These are phyloP conservation scores for Diplodia sapinea DNA, from an alignment of 2,329 filamentous ascomycete genomes.

Conservation along the genomic window DNA sequence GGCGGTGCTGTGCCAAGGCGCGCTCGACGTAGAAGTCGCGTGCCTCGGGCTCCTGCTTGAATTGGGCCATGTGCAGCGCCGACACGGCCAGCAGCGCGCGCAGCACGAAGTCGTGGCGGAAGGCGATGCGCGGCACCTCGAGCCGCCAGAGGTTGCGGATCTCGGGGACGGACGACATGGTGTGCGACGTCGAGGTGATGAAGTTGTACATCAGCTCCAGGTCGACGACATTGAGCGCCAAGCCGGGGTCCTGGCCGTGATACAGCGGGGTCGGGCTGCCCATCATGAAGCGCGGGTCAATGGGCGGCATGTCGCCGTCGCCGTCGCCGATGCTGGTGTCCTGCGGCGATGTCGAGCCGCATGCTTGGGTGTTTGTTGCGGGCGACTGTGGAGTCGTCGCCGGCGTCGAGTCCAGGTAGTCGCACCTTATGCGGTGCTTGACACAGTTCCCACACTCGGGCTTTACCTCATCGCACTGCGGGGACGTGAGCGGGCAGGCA, in stretches of 20 bases:
- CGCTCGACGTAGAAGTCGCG: conserved; percentile 15
- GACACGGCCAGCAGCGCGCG: conserved; percentile 53
- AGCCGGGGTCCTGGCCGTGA: neutral
- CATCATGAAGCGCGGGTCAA: conserved; percentile 34
- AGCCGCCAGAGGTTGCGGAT: conserved; percentile 36
- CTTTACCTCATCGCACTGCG: conserved; percentile 42
- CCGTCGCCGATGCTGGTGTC: neutral
- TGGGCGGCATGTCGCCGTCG: conserved; percentile 22
- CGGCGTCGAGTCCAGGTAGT: conserved; percentile 32
- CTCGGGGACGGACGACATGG: conserved; percentile 35
- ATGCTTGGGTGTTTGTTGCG: neutral
- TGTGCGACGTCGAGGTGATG: conserved; percentile 40
- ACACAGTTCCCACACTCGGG: conserved; percentile 42
- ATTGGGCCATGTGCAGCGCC: conserved; percentile 52
- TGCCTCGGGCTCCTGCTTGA: conserved; percentile 33
- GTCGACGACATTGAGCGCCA: conserved; percentile 32
- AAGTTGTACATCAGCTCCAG: conserved; percentile 44
- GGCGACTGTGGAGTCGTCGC: neutral
- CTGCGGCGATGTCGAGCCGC: neutral
- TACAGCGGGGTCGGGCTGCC: conserved; percentile 33
- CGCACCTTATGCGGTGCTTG: conserved; percentile 40
- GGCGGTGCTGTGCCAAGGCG: conserved; percentile 12
- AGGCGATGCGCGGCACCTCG: conserved; percentile 43
- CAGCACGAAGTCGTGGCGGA: conserved; percentile 52
- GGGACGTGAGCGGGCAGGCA: neutral